These are phyloP conservation scores for Candida succiphila DNA, from an alignment of 805 yeast species.

Conservation along the genomic window DNA sequence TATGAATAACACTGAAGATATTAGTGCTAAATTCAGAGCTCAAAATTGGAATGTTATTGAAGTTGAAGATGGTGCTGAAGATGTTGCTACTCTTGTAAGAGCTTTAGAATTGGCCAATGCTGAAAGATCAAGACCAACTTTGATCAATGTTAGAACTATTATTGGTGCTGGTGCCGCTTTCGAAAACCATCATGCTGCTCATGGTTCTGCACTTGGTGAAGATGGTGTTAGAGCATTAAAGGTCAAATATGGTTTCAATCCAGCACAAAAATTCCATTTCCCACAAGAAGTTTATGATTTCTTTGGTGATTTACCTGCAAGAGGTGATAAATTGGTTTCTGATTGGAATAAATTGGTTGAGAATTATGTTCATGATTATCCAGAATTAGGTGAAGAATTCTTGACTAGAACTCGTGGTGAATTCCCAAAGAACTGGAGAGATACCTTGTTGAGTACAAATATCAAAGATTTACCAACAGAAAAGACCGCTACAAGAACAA, in stretches of 20 bases:
- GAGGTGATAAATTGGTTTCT: slow-evolving; percentile 53
- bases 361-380: slow-evolving; percentile 58
- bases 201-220: slow-evolving; percentile 91
- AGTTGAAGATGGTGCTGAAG: slow-evolving; percentile 75
- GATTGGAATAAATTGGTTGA: slow-evolving; percentile 66
- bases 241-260: slow-evolving; percentile 78
- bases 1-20: slow-evolving; percentile 91
- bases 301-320: slow-evolving; percentile 46
- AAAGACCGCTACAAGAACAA: slow-evolving; percentile 67
- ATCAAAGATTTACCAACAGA: slow-evolving; percentile 58
- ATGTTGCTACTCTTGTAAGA: slow-evolving; percentile 51
- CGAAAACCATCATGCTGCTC: slow-evolving; percentile 85
- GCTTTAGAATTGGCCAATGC: slow-evolving; percentile 25
- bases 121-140: slow-evolving; percentile 68
- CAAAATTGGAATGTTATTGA: slow-evolving; percentile 88
- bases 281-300: slow-evolving; percentile 76
- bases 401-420: slow-evolving; percentile 66
- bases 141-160: slow-evolving; percentile 80
- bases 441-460: slow-evolving; percentile 10
- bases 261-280: slow-evolving; percentile 67
- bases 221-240: slow-evolving; percentile 89
- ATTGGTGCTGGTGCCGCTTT: slow-evolving; percentile 88
- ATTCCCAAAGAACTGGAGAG: slow-evolving; percentile 77
- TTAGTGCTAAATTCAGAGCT: slow-evolving; percentile 70
- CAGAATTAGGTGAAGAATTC: slow-evolving; percentile 71